Evolutionary conservation across 495 filamentous ascomycete genomes (phyloP).

Genomic region (Xylaria sp.): DNA sequence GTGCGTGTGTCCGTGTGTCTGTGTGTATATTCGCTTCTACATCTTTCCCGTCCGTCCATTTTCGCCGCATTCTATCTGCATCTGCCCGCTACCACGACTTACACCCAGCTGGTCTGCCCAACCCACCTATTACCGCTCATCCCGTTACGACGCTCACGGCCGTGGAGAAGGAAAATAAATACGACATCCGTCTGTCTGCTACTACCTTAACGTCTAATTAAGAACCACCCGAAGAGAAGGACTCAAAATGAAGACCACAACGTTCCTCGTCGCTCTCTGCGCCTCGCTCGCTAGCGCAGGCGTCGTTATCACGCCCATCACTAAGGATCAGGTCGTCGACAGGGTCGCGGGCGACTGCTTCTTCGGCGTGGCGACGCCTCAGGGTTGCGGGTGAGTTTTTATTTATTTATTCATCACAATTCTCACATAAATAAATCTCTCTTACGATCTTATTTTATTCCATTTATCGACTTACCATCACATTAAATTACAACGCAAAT

Average conservation of each 20-base stretch:
- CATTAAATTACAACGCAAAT: background rate
- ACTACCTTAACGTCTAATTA: background rate
- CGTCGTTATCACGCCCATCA: constrained; percentile 55
- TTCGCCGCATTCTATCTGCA: background rate
- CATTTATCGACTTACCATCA: background rate
- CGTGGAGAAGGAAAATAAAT: constrained; percentile 6
- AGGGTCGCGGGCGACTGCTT: constrained; percentile 52
- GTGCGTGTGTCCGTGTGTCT: background rate
- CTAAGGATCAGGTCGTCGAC: constrained; percentile 50
- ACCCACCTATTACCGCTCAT: background rate
- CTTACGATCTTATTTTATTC: no score
- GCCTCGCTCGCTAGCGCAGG: constrained; percentile 54
- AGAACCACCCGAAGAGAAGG: background rate
- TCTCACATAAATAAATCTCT: no score
- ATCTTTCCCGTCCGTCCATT: background rate
- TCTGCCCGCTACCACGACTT: background rate
- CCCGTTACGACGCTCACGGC: background rate
- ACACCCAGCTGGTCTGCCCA: constrained; percentile 8
- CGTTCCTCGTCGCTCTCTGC: constrained; percentile 46
- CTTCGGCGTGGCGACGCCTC: constrained; percentile 56
- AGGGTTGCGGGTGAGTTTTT: constrained; percentile 54
- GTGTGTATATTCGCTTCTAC: constrained; percentile 15
- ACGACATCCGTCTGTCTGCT: background rate
- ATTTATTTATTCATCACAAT: background rate
- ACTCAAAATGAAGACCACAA: constrained; percentile 27